These are phyloP conservation scores for Rhamnella rubrinervis DNA, from an alignment of 331 rosid species.

Conservation along the genomic window DNA sequence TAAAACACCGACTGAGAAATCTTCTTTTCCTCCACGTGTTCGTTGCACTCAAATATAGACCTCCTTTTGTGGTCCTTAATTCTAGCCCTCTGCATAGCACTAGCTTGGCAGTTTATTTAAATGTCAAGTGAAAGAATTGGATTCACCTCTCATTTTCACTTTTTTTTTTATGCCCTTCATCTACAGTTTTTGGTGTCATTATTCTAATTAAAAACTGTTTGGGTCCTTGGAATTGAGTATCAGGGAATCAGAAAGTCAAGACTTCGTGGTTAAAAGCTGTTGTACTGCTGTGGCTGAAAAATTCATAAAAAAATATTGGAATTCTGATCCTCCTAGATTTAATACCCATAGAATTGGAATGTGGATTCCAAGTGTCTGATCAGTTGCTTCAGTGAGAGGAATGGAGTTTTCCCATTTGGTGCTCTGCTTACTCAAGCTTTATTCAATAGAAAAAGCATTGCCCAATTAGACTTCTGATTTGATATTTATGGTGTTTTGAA, in stretches of 20 bases:
- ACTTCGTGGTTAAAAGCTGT: too few relatives aligned
- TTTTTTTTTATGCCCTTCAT: constrained; percentile 18
- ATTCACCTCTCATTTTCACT: constrained; percentile 49
- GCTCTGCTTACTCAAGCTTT: constrained; percentile 1
- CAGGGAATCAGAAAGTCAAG: too few relatives aligned
- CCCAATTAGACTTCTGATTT: constrained; percentile 1
- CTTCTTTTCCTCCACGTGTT: constrained; percentile 4
- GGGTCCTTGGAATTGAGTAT: too few relatives aligned
- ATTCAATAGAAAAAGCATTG: background rate
- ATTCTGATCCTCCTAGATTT: too few relatives aligned
- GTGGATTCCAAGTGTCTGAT: too few relatives aligned
- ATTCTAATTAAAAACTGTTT: background rate
- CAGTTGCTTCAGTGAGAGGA: background rate
- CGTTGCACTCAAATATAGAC: constrained; percentile 14
- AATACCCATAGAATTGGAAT: too few relatives aligned
- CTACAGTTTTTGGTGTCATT: constrained; percentile 8
- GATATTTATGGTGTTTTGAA: background rate
- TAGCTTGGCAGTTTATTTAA: constrained; percentile 23
- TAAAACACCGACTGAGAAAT: constrained; percentile 5
- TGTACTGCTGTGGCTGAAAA: too few relatives aligned
- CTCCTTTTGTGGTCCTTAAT: constrained; percentile 39
- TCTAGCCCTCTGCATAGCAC: constrained; percentile 5
- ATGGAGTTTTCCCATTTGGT: background rate
- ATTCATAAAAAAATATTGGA: too few relatives aligned
- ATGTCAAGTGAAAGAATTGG: constrained; percentile 31